A percentile compares a stretch with the other conserved stretches of the same genome.
These are phyloP conservation scores for Bruguiera gymnorhiza DNA, from an alignment of 345 rosid genomes.

Conservation along the genomic window DNA sequence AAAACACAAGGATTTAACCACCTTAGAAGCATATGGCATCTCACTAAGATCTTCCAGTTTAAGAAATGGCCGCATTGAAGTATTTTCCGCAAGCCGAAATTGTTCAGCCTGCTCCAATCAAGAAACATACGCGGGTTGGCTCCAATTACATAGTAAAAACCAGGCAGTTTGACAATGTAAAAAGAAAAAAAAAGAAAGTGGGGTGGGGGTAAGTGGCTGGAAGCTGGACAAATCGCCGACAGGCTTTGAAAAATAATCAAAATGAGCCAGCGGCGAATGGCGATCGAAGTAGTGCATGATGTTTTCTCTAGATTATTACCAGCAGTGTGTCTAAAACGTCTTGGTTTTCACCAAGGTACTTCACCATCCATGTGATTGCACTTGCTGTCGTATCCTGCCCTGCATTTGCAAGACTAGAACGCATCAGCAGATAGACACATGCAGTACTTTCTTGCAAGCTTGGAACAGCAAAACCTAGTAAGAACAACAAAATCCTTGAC, in stretches of 20 bases:
- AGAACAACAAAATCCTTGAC: neutral
- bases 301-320: conserved; percentile 34
- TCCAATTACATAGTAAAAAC: no score
- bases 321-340: conserved; percentile 40
- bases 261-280: no score
- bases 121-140: neutral
- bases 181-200: no score
- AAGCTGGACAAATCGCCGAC: neutral
- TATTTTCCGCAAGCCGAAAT: conserved; percentile 29
- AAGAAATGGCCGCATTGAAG: conserved; percentile 37
- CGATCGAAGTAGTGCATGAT: neutral
- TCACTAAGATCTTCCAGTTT: conserved; percentile 51
- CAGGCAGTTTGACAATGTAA: no score
- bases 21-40: conserved; percentile 77
- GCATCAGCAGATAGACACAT: no score
- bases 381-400: conserved; percentile 92
- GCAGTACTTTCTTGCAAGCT: no score
- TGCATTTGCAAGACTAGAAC: conserved; percentile 11
- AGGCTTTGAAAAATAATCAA: neutral
- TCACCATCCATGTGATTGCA: conserved; percentile 91
- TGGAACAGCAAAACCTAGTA: no score
- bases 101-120: conserved; percentile 57
- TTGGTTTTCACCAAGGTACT: conserved; percentile 68
- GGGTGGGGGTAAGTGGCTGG: no score
- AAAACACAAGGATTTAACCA: conserved; percentile 5